Base-by-base conservation (phyloP, 1,139 yeast species). In the Taiozyma sp. region DNA sequence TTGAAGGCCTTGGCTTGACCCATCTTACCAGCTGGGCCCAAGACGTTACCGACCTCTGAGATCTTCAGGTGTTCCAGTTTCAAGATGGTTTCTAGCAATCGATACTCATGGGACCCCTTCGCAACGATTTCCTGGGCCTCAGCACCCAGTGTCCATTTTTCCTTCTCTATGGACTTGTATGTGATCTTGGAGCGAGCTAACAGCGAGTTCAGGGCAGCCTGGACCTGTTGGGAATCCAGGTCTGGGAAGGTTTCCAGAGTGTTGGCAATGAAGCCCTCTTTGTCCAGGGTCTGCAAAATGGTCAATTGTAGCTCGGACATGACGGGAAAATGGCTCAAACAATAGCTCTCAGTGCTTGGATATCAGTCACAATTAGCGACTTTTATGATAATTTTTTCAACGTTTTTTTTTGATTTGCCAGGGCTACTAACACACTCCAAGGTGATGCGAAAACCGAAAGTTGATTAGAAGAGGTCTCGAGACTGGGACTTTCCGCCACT, bases 1-100 rank as follows among this genome's bases (percentile, higher is more conserved):
- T 91, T 93, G 79, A 93, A 93, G n/a, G 98, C 99, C 65, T 92
- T 86, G 63, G 96, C 96, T 73, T 93, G 99, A 54, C 99, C 99
- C 57, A 92, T 79, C 63, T 86, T 84, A 54, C 97, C 98, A 56
- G 83, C 80, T 48, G 83, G 73, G 48, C 98, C 97, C 70, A 92
- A 76, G 57, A 85, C 81, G 53, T 82, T 69, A 48, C 82, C 81
- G 53, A 93, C 96, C 53, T 93, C 97, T 27, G 87, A 69, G 60
- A 93, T 84, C 65, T 88, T 87, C 64, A 93, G 78, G 44, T 95
- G 91, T 54, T 87, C 96, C 53, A 91, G 70, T 42, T 87, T 76
- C 63, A 83, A 79, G 56, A 87, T 75, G 46, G 95, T 91, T 66
- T 86, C 90, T 60, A 89, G 80, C 49, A 95, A 79, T 60, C 96